A percentile compares a stretch with the other conserved stretches of the same genome.
phyloP scores from a whole-genome alignment of 805 yeast genomes.

The Saccharomycodes ludwigii region DNA sequence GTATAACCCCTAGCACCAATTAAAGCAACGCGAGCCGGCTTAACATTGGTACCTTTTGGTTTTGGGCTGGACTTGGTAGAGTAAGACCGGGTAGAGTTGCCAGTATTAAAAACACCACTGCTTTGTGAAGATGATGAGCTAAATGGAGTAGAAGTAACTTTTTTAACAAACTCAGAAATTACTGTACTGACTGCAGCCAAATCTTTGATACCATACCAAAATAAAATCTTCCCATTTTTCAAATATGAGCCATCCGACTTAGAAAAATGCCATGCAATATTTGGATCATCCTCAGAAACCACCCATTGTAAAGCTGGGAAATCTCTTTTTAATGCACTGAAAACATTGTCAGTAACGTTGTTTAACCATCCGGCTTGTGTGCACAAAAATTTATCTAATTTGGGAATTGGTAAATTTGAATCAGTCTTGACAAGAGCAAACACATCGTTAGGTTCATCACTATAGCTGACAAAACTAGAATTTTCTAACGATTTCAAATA shows the following conservation, averaged over 20 bases:
- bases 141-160: constrained; percentile 19
- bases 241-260: constrained; percentile 91
- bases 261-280: constrained; percentile 82
- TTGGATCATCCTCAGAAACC: constrained; percentile 80
- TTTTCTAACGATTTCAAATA: constrained; percentile 64
- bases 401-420: constrained; percentile 35
- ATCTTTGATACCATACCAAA: constrained; percentile 84
- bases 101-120: constrained; percentile 33
- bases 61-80: constrained; percentile 46
- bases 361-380: constrained; percentile 93
- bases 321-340: constrained; percentile 69
- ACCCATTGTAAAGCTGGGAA: constrained; percentile 72
- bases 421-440: constrained; percentile 68
- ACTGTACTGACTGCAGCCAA: constrained; percentile 49
- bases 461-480: constrained; percentile 59
- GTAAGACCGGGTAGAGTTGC: constrained; percentile 40
- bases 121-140: constrained; percentile 20
- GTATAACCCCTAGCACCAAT: constrained; percentile 98
- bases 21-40: constrained; percentile 63
- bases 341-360: constrained; percentile 90
- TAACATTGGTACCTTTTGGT: constrained; percentile 46
- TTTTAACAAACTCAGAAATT: constrained; percentile 41
- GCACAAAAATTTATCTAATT: constrained; percentile 74
- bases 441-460: constrained; percentile 94
- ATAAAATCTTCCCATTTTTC: constrained; percentile 76